Conservation (phyloP, 2,329 filamentous ascomycete genomes). For the Arthroderma sp. region DNA sequence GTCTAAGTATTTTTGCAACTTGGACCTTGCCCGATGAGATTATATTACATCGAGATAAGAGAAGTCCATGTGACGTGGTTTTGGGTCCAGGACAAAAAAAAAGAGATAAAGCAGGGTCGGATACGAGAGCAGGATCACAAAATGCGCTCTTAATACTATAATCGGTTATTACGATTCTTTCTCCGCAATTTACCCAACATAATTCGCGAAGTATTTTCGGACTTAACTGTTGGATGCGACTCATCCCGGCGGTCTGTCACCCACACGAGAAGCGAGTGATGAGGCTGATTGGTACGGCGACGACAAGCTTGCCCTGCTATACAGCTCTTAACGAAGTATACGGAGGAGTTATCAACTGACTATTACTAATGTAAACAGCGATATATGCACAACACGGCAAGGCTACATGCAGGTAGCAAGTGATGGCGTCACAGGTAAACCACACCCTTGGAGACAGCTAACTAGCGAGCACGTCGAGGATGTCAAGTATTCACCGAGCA, state of each 20-base stretch:
- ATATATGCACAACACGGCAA: background rate
- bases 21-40: background rate
- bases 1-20: background rate
- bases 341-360: no score
- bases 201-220: background rate
- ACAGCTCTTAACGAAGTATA: background rate
- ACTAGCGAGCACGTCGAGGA: background rate
- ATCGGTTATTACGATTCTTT: background rate
- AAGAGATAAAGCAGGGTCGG: constrained; percentile 1
- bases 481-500: background rate
- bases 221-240: background rate
- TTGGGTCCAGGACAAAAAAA: background rate
- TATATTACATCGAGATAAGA: background rate
- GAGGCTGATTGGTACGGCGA: background rate
- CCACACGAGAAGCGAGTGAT: background rate
- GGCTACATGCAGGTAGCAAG: background rate
- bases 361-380: background rate
- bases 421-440: background rate
- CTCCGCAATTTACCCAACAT: background rate
- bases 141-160: background rate
- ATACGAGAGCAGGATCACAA: background rate
- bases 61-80: background rate
- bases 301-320: background rate
- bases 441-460: background rate
- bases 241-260: background rate